Evolutionary conservation across 306 rosid genomes (phyloP), one percentile per base, ranked within the genome.

Genomic region (Ceratonia siliqua): DNA sequence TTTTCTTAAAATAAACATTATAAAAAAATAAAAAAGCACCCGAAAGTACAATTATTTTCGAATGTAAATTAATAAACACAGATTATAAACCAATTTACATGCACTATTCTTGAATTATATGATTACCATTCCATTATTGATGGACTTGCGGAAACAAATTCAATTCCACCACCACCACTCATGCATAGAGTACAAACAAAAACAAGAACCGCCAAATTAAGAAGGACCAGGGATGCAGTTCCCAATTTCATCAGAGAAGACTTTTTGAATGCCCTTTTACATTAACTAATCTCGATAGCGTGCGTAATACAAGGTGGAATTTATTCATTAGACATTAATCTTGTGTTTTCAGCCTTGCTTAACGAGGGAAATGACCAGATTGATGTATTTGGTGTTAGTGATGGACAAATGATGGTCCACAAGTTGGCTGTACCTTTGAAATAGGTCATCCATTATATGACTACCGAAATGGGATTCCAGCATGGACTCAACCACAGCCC

Each of bases 401-500:
- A 57, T 77, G 1, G 91, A 76, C 25, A 91, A 68, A 56, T 91
- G 82, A 56, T 81, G 52, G 5, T 62, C 83, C 30, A 91, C 87
- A 2, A 88, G 65, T 4, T 58, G 0, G 0, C 62, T 80, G 36
- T 61, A 87, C 8, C 83, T 73, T 8, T 35, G 32, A 66, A 94
- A 94, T 2, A 94, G 57, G 0, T 62, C 84, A 58, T 94, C 96
- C 78, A 91, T 82, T 5, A 84, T 72, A 4, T 80, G 70, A 13
- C 63, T 48, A 0, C 92, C 97, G 25, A 91, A 89, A 21, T 94
- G 96, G 5, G 80, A 58, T 52, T 81, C 90, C 15, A 94, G 10
- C 92, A 89, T 85, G 0, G 98, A 76, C 80, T 91, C 98, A 14
- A 85, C 85, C 63, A 85, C 98, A 0, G 96, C 98, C 68, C 97